phyloP scores from a whole-genome alignment of 345 rosid species.

The Iberis pinnata region DNA sequence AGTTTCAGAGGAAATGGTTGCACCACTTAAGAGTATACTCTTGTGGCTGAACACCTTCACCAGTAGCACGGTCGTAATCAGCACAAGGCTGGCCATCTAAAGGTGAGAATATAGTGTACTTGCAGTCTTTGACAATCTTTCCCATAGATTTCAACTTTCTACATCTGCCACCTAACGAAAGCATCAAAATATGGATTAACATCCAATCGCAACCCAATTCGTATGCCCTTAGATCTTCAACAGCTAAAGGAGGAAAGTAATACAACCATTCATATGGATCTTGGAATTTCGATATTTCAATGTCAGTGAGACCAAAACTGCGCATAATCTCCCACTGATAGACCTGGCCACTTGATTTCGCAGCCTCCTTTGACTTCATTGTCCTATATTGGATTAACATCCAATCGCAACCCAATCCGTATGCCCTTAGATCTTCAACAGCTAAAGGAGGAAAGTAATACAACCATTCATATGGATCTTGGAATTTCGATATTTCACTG shows the following conservation, averaged over 20 bases:
- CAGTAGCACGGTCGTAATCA: constrained; percentile 88
- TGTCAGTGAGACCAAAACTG: constrained; percentile 68
- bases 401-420: constrained; percentile 95
- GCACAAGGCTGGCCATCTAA: constrained; percentile 95
- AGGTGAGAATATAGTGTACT: constrained; percentile 83
- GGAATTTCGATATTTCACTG: constrained; percentile 56
- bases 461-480: constrained; percentile 75
- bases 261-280: constrained; percentile 72
- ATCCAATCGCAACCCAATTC: constrained; percentile 93
- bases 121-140: constrained; percentile 70
- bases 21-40: constrained; percentile 71
- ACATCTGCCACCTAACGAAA: constrained; percentile 91
- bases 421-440: constrained; percentile 60
- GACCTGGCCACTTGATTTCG: constrained; percentile 76
- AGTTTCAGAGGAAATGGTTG: constrained; percentile 62
- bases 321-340: constrained; percentile 97
- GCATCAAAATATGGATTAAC: constrained; percentile 68
- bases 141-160: constrained; percentile 82
- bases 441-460: constrained; percentile 74
- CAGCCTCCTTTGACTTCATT: constrained; percentile 76
- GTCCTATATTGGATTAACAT: constrained; percentile 82
- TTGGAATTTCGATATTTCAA: constrained; percentile 60
- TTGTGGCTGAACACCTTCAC: constrained; percentile 97
- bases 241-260: constrained; percentile 73
- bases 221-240: constrained; percentile 66